These are phyloP conservation scores for Vanilla planifolia DNA, from an alignment of 106 monocot genomes.

Conservation along the genomic window DNA sequence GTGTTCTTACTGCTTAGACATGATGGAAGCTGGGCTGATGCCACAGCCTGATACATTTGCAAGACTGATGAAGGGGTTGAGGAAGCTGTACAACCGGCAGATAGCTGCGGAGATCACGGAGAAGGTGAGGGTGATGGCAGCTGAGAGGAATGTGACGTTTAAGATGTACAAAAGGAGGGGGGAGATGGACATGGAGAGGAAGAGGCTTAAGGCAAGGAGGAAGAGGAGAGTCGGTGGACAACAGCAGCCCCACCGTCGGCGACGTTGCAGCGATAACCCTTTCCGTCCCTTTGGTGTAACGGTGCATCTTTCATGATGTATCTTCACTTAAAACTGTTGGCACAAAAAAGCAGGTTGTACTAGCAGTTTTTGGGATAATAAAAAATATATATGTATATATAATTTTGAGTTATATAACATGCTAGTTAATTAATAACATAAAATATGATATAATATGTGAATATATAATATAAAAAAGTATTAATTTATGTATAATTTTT, in stretches of 20 bases:
- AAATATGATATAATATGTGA: too few relatives aligned
- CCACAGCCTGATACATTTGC: conserved; percentile 93
- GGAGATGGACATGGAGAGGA: conserved; percentile 55
- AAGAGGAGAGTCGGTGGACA: conserved; percentile 6
- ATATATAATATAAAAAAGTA: too few relatives aligned
- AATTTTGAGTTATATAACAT: not conserved
- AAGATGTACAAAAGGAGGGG: conserved; percentile 95
- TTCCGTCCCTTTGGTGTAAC: not conserved
- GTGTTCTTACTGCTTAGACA: conserved; percentile 76
- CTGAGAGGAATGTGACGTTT: conserved; percentile 72
- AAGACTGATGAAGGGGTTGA: conserved; percentile 88
- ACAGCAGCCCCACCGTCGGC: too few relatives aligned
- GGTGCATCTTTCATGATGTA: not conserved
- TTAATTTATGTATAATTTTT: too few relatives aligned
- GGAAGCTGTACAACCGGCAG: conserved; percentile 79
- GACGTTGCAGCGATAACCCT: not conserved
- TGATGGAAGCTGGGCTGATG: conserved; percentile 85
- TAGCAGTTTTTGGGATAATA: too few relatives aligned
- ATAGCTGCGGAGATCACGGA: conserved; percentile 85
- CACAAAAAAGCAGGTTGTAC: too few relatives aligned
- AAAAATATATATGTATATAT: not conserved
- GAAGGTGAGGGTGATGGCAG: conserved; percentile 87
- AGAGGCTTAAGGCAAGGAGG: conserved; percentile 34
- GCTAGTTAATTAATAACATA: too few relatives aligned
- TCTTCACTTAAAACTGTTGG: too few relatives aligned